Percentiles rank a stretch among this genome's conserved stretches.
These are phyloP conservation scores for Apiospora sp. DNA, from an alignment of 2,329 filamentous ascomycete genomes.

Conservation along the genomic window DNA sequence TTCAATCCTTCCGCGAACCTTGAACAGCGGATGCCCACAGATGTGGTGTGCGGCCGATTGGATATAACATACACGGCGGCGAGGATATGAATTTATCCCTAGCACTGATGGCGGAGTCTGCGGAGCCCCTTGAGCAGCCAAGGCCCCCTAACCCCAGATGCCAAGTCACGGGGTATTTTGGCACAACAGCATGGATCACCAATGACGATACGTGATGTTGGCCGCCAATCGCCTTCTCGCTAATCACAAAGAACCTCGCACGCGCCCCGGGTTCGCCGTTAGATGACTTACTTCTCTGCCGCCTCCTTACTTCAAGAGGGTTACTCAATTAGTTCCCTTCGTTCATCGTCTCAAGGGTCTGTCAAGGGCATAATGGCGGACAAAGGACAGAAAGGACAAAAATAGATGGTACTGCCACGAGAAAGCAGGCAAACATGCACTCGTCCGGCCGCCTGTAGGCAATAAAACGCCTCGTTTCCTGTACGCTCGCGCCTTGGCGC, in stretches of 20 bases:
- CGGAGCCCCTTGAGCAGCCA: constrained; percentile 2
- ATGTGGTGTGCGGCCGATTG: not conserved
- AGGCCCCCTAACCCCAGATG: constrained; percentile 6
- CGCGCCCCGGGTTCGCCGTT: not conserved
- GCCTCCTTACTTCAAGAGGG: not conserved
- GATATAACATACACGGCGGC: not conserved
- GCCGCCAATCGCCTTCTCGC: not conserved
- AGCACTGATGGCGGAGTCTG: not conserved
- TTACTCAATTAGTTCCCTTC: not conserved
- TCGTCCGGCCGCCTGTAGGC: not conserved
- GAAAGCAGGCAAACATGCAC: constrained; percentile 1
- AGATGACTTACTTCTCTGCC: not conserved
- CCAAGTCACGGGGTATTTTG: constrained; percentile 2
- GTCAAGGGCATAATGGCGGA: not conserved
- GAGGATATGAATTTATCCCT: constrained; percentile 18
- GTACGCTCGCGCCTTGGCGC: not conserved
- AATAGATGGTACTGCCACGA: constrained; percentile 6
- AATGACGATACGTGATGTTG: constrained; percentile 12
- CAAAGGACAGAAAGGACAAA: not conserved
- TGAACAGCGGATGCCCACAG: constrained; percentile 8
- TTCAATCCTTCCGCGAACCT: not conserved
- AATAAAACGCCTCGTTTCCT: not conserved
- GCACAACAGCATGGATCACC: not conserved
- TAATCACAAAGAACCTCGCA: not conserved
- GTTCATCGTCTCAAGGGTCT: not conserved